Evolutionary conservation across 1,284 basidiomycete genomes (phyloP).

Genomic region (Ustilago vetiveriae): DNA sequence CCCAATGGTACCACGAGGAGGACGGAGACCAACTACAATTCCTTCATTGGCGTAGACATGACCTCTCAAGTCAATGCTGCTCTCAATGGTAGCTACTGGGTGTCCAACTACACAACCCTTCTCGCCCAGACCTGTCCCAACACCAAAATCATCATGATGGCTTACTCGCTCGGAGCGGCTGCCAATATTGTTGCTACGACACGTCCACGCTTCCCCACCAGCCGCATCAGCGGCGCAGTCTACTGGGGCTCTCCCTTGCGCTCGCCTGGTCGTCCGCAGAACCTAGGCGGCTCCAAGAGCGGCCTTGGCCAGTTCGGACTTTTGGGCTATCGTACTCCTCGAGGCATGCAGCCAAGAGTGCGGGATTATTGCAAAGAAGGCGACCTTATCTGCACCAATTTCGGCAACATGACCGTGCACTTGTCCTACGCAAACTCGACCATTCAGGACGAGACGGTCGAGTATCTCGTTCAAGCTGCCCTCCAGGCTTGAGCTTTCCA

Average conservation of each 20-base stretch:
- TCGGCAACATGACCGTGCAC: slow-evolving; percentile 8
- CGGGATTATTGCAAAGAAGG: slow-evolving; percentile 15
- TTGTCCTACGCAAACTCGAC: slow-evolving; percentile 23
- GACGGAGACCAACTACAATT: slow-evolving; percentile 27
- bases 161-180: slow-evolving; percentile 28
- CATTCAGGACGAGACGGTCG: slow-evolving; percentile 19
- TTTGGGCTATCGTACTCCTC: slow-evolving; percentile 21
- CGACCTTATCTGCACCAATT: slow-evolving; percentile 19
- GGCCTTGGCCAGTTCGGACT: slow-evolving; percentile 16
- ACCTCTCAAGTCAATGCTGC: slow-evolving; percentile 20
- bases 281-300: slow-evolving; percentile 12
- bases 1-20: slow-evolving; percentile 14
- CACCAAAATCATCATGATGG: slow-evolving; percentile 37
- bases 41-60: slow-evolving; percentile 22
- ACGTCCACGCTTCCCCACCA: slow-evolving; percentile 19
- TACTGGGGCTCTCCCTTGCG: slow-evolving; percentile 19
- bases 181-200: slow-evolving; percentile 18
- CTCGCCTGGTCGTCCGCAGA: slow-evolving; percentile 17
- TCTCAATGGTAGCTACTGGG: slow-evolving; percentile 19
- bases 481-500: slow-evolving; percentile 3
- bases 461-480: slow-evolving; percentile 19
- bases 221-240: slow-evolving; percentile 6
- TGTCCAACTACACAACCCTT: slow-evolving; percentile 25
- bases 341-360: slow-evolving; percentile 19
- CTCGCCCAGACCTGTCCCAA: slow-evolving; percentile 27